phyloP scores from a whole-genome alignment of 495 filamentous ascomycete genomes.

The Durotheca rogersii region DNA sequence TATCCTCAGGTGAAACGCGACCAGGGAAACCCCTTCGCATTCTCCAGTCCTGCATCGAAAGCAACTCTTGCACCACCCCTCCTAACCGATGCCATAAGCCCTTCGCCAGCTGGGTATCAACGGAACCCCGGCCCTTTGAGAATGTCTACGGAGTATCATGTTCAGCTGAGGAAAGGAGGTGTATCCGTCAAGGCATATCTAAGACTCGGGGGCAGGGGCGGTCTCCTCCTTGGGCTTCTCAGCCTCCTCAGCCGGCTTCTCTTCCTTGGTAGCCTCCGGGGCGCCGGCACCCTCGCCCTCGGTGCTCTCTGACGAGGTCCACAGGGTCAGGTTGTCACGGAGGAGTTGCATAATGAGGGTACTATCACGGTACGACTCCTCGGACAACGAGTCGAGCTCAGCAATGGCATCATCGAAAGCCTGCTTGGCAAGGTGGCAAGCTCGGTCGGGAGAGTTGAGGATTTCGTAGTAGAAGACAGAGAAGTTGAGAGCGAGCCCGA shows the following conservation, averaged over 20 bases:
- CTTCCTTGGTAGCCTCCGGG: slow-evolving; percentile 58
- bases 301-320: slow-evolving; percentile 93
- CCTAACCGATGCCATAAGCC: slow-evolving; percentile 32
- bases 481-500: slow-evolving; percentile 98
- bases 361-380: slow-evolving; percentile 99
- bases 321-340: slow-evolving; percentile 98
- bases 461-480: slow-evolving; percentile 99
- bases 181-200: slow-evolving; percentile 20
- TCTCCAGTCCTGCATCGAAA: slow-evolving; percentile 33
- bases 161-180: slow-evolving; percentile 36
- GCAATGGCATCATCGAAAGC: slow-evolving; percentile 99
- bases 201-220: slow-evolving; percentile 46
- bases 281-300: slow-evolving; percentile 75
- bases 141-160: slow-evolving; percentile 30
- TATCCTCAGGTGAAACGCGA: slow-evolving; percentile 29
- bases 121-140: slow-evolving; percentile 28
- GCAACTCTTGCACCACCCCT: slow-evolving; percentile 30
- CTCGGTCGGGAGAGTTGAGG: slow-evolving; percentile 96
- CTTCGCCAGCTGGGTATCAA: slow-evolving; percentile 36
- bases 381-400: slow-evolving; percentile 96
- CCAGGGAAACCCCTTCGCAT: slow-evolving; percentile 32
- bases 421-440: slow-evolving; percentile 98
- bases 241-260: slow-evolving; percentile 52
- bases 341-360: slow-evolving; percentile 99
- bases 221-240: slow-evolving; percentile 55